Conservation (phyloP, 805 yeast species). For the Lipomyces japonicus region DNA sequence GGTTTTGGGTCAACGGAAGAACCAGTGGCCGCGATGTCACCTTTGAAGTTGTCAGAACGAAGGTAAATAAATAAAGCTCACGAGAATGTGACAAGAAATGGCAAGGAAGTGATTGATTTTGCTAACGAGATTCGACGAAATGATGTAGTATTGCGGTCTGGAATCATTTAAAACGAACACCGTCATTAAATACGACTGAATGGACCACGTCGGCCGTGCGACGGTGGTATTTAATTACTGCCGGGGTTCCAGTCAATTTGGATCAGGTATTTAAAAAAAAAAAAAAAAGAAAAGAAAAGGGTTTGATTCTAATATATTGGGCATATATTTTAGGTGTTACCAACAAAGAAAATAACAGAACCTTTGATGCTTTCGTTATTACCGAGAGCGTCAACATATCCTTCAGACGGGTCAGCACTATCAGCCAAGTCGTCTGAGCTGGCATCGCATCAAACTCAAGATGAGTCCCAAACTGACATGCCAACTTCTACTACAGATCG, state of each 20-base stretch:
- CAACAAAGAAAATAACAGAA: conserved; percentile 31
- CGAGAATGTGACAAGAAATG: conserved; percentile 6
- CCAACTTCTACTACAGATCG: not conserved
- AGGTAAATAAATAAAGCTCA: conserved; percentile 6
- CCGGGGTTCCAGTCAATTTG: conserved; percentile 71
- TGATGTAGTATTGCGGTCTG: conserved; percentile 34
- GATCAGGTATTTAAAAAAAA: conserved; percentile 44
- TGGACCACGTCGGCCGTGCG: conserved; percentile 69
- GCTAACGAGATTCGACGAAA: not conserved
- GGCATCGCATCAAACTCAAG: not conserved
- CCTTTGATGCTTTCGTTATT: conserved; percentile 30
- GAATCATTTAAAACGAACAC: conserved; percentile 47
- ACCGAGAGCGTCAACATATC: conserved; percentile 1
- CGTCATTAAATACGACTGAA: conserved; percentile 54
- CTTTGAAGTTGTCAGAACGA: conserved; percentile 2
- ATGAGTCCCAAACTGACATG: conserved; percentile 10
- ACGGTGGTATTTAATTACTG: conserved; percentile 55
- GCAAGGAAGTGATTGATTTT: conserved; percentile 2
- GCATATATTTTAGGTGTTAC: conserved; percentile 32
- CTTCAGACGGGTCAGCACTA: not conserved
- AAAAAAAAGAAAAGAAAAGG: not conserved
- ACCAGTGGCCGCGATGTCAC: conserved; percentile 3
- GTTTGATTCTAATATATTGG: not conserved
- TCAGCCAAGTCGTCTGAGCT: conserved; percentile 2
- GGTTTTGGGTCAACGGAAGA: not conserved